A percentile compares a stretch with the other conserved stretches of the same genome.
phyloP scores from a whole-genome alignment of 495 filamentous ascomycete species.

The Lepidopterella palustris region DNA sequence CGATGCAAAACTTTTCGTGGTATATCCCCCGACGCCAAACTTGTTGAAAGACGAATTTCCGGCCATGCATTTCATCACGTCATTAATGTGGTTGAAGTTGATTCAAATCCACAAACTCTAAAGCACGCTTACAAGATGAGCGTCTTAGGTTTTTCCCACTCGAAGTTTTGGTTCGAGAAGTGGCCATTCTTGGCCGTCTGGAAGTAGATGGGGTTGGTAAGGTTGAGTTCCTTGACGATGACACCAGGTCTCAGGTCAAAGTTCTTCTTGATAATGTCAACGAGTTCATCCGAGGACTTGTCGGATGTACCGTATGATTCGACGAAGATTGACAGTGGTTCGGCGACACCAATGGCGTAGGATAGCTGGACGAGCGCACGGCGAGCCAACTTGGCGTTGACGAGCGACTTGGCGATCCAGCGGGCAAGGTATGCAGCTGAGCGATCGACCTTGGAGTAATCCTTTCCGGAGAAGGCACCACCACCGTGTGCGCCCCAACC shows the following conservation, averaged over 20 bases:
- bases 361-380: constrained; percentile 94
- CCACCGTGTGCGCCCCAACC: constrained; percentile 99
- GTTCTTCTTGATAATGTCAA: constrained; percentile 87
- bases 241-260: constrained; percentile 97
- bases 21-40: constrained; percentile 22
- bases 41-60: constrained; percentile 30
- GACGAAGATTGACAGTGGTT: constrained; percentile 88
- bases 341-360: constrained; percentile 97
- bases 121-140: constrained; percentile 66
- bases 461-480: constrained; percentile 99
- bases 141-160: constrained; percentile 95
- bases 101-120: constrained; percentile 20
- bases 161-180: constrained; percentile 97
- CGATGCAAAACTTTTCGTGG: constrained; percentile 22
- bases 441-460: constrained; percentile 99
- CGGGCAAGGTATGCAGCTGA: constrained; percentile 95
- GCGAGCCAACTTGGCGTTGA: constrained; percentile 78
- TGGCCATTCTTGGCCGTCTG: constrained; percentile 98
- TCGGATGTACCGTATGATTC: constrained; percentile 77
- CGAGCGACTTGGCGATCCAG: constrained; percentile 98
- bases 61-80: constrained; percentile 27
- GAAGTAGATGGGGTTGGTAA: constrained; percentile 94
- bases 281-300: constrained; percentile 70
- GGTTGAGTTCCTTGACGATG: constrained; percentile 95
- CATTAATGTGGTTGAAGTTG: constrained; percentile 27